Conservation (phyloP, 2,329 filamentous ascomycete genomes). For the Rhexocercosporidium sp. region DNA sequence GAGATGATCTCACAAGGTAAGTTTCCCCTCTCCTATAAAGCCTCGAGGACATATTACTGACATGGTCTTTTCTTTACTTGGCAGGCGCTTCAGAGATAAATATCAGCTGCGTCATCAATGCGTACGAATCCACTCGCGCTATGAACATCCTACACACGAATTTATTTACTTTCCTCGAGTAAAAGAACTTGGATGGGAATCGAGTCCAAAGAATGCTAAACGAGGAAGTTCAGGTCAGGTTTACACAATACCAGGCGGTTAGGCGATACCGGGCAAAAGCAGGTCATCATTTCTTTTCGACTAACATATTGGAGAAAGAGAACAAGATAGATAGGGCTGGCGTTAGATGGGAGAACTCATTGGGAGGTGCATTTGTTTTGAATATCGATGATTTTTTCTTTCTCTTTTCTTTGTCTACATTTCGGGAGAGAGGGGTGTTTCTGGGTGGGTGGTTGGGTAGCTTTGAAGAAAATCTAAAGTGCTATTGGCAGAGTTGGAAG, state of each 20-base stretch:
- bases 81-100: constrained; percentile 97
- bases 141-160: constrained; percentile 97
- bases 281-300: neutral
- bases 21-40: neutral
- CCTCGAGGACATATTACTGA: neutral
- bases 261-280: neutral
- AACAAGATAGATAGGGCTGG: neutral
- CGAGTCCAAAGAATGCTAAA: neutral
- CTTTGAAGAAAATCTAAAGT: too few relatives aligned
- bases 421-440: too few relatives aligned
- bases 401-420: too few relatives aligned
- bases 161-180: constrained; percentile 92
- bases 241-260: neutral
- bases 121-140: constrained; percentile 86
- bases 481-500: too few relatives aligned
- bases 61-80: constrained; percentile 19
- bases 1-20: constrained; percentile 99
- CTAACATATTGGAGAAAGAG: neutral
- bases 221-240: neutral
- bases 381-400: neutral
- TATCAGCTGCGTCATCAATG: constrained; percentile 96
- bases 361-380: constrained; percentile 1
- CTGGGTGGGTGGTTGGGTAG: too few relatives aligned
- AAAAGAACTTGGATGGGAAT: constrained; percentile 2
- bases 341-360: neutral